Evolutionary conservation across 441 rosid genomes (phyloP).

Genomic region (Mallotus repandus): DNA sequence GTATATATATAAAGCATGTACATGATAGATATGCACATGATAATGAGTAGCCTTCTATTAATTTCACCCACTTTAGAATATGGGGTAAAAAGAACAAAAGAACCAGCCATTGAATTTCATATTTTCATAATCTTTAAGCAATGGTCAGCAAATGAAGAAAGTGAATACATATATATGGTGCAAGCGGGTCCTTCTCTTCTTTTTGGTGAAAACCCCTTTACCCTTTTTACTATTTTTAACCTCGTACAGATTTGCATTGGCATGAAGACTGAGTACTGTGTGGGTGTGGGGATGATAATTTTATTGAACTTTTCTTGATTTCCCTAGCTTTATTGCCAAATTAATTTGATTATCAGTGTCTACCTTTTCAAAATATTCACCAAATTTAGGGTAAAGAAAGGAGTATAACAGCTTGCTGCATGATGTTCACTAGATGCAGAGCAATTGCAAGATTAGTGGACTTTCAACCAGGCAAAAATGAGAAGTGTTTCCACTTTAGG

Average conservation of each 20-base stretch:
- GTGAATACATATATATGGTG: too few species aligned
- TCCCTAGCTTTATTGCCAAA: background rate
- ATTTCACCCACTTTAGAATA: too few species aligned
- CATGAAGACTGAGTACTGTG: background rate
- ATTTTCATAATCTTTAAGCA: too few species aligned
- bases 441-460: background rate
- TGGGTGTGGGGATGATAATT: background rate
- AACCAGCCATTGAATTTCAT: too few species aligned
- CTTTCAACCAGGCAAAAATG: slow-evolving; percentile 3
- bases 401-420: background rate
- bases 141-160: too few species aligned
- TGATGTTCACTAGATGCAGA: background rate
- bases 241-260: slow-evolving; percentile 4
- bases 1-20: too few species aligned
- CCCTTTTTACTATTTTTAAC: background rate
- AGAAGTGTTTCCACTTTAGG: slow-evolving; percentile 16
- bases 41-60: too few species aligned
- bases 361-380: background rate
- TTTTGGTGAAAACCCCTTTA: too few species aligned
- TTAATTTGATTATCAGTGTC: background rate
- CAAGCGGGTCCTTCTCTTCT: too few species aligned
- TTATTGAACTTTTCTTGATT: background rate
- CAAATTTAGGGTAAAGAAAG: background rate
- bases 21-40: too few species aligned
- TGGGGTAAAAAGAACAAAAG: too few species aligned